Evolutionary conservation across 228 moss, liverwort and hornwort genomes (phyloP).

Genomic region (Sphagnum magellanicum): DNA sequence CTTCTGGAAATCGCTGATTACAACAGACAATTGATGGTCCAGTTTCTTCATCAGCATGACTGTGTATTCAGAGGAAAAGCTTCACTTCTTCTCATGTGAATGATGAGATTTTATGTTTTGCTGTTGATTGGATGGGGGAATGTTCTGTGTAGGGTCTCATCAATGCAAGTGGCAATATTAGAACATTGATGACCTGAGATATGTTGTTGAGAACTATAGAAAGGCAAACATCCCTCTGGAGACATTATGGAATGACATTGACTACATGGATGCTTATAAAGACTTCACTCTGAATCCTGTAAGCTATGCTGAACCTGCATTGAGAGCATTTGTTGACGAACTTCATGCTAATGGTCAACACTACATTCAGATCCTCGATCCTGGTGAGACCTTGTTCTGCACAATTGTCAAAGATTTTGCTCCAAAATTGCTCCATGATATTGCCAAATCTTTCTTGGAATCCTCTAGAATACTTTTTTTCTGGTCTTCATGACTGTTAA

Average conservation of each 20-base stretch:
- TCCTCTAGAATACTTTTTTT: background rate
- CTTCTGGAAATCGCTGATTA: too few species aligned
- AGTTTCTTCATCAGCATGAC: too few species aligned
- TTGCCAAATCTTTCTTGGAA: background rate
- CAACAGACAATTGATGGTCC: too few species aligned
- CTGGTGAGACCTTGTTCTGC: conserved; percentile 31
- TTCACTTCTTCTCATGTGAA: too few species aligned
- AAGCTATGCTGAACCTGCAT: conserved; percentile 31
- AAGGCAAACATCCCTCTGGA: conserved; percentile 66
- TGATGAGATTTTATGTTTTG: background rate
- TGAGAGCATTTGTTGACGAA: conserved; percentile 51
- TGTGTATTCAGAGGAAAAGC: too few species aligned
- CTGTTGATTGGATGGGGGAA: background rate
- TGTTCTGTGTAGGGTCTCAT: conserved; percentile 52
- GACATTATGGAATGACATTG: conserved; percentile 82
- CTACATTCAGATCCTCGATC: conserved; percentile 65
- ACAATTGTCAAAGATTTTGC: background rate
- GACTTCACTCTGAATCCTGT: conserved; percentile 66
- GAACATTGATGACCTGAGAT: conserved; percentile 33
- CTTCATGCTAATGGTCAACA: conserved; percentile 58
- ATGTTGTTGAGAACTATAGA: conserved; percentile 50
- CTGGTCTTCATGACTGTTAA: too few species aligned
- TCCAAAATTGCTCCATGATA: background rate
- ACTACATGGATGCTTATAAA: conserved; percentile 69
- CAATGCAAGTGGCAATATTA: conserved; percentile 78